Percentiles rank a stretch among this genome's conserved stretches.
These are phyloP conservation scores for Calonectria naviculata DNA, from an alignment of 2,329 filamentous ascomycete species.

Conservation along the genomic window DNA sequence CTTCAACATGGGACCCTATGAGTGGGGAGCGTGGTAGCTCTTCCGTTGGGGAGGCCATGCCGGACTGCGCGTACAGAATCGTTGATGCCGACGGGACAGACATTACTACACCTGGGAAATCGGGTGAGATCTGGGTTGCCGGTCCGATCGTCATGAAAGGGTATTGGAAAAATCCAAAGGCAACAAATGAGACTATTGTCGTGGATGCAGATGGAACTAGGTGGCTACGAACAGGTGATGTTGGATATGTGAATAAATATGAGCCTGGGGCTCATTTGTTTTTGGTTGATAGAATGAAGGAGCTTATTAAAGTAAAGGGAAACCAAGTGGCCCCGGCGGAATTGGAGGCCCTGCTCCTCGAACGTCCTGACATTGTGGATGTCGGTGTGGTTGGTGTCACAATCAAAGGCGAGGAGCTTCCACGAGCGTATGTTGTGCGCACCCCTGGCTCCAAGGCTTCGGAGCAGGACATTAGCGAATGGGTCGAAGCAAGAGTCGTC, in stretches of 20 bases:
- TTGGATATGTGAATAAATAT: conserved; percentile 73
- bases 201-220: conserved; percentile 59
- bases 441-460: conserved; percentile 53
- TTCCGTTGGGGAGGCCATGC: conserved; percentile 48
- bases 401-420: conserved; percentile 63
- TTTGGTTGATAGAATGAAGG: conserved; percentile 79
- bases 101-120: conserved; percentile 55
- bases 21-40: background rate
- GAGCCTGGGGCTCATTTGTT: conserved; percentile 58
- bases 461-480: conserved; percentile 58
- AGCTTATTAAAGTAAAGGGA: conserved; percentile 74
- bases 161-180: conserved; percentile 78
- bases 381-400: conserved; percentile 69
- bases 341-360: conserved; percentile 77
- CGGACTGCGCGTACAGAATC: conserved; percentile 65
- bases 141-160: conserved; percentile 81
- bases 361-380: conserved; percentile 75
- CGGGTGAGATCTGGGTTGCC: conserved; percentile 79
- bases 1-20: conserved; percentile 78
- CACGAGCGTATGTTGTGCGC: conserved; percentile 70
- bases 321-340: conserved; percentile 83
- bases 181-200: conserved; percentile 69
- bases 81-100: conserved; percentile 67
- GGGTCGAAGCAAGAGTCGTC: conserved; percentile 72
- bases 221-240: conserved; percentile 82